These are phyloP conservation scores for Dioscorea zingiberensis DNA, from an alignment of 106 monocot genomes.

Conservation along the genomic window DNA sequence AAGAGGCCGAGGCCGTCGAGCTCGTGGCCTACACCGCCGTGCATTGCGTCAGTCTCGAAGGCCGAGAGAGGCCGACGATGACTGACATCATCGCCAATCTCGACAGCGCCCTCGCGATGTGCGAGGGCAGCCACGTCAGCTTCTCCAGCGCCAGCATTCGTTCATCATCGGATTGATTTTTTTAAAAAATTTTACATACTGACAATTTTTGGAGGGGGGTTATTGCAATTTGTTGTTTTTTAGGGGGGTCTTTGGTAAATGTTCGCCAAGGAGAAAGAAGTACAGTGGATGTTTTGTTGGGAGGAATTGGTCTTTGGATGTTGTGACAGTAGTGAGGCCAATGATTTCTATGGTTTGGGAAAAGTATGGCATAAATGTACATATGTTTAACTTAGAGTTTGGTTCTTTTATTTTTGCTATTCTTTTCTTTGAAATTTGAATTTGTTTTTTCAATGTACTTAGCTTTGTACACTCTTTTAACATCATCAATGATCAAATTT, in stretches of 20 bases:
- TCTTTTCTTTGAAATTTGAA: too few relatives aligned
- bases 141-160: conserved; percentile 41
- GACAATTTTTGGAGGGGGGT: too few relatives aligned
- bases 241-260: too few relatives aligned
- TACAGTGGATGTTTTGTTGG: too few relatives aligned
- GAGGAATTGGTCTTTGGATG: too few relatives aligned
- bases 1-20: conserved; percentile 79
- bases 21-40: conserved; percentile 67
- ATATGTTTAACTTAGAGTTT: neutral
- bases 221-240: too few relatives aligned
- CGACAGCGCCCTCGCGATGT: conserved; percentile 65
- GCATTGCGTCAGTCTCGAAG: conserved; percentile 68
- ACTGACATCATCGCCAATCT: conserved; percentile 62
- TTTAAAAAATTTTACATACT: neutral
- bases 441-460: too few relatives aligned
- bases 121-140: conserved; percentile 47
- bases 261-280: too few relatives aligned
- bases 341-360: neutral
- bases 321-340: neutral
- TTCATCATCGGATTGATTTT: conserved; percentile 32
- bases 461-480: too few relatives aligned
- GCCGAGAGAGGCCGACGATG: conserved; percentile 66
- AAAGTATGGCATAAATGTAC: neutral
- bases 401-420: neutral
- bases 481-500: too few relatives aligned